phyloP scores from a whole-genome alignment of 305 asterid genomes.

The Fraxinus velutina region DNA sequence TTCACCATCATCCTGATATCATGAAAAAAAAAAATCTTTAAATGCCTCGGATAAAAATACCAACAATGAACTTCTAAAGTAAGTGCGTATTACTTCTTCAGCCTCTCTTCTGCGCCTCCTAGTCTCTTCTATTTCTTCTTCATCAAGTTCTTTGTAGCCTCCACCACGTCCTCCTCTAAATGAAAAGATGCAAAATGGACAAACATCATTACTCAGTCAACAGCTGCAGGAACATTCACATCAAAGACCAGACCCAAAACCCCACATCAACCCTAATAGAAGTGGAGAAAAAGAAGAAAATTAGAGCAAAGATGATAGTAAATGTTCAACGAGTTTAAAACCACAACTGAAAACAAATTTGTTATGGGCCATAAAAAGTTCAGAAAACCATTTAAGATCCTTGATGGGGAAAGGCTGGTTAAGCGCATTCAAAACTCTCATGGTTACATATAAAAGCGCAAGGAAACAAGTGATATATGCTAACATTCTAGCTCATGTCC shows the following conservation, averaged over 20 bases:
- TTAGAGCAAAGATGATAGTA: background rate
- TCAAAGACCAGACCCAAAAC: background rate
- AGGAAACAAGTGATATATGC: background rate
- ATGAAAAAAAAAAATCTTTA: background rate
- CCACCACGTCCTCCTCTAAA: slow-evolving; percentile 98
- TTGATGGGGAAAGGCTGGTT: background rate
- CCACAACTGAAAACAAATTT: background rate
- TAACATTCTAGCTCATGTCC: background rate
- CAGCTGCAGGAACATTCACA: background rate
- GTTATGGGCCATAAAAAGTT: background rate
- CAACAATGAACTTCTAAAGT: slow-evolving; percentile 6
- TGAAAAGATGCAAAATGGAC: slow-evolving; percentile 15
- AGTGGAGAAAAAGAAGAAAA: background rate
- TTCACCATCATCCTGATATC: slow-evolving; percentile 92
- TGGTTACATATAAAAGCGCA: background rate
- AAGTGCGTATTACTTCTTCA: slow-evolving; percentile 59
- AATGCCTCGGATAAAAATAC: background rate
- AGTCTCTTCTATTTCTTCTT: slow-evolving; percentile 93
- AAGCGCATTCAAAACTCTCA: background rate
- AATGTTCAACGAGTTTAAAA: background rate
- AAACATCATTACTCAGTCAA: slow-evolving; percentile 16
- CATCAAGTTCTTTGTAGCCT: slow-evolving; percentile 96
- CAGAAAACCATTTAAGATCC: slow-evolving; percentile 1
- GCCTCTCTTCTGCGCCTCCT: slow-evolving; percentile 86
- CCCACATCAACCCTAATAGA: slow-evolving; percentile 4